A percentile compares a stretch with the other conserved stretches of the same genome.
Conservation (phyloP, 345 rosid genomes). For the Moringa oleifera region DNA sequence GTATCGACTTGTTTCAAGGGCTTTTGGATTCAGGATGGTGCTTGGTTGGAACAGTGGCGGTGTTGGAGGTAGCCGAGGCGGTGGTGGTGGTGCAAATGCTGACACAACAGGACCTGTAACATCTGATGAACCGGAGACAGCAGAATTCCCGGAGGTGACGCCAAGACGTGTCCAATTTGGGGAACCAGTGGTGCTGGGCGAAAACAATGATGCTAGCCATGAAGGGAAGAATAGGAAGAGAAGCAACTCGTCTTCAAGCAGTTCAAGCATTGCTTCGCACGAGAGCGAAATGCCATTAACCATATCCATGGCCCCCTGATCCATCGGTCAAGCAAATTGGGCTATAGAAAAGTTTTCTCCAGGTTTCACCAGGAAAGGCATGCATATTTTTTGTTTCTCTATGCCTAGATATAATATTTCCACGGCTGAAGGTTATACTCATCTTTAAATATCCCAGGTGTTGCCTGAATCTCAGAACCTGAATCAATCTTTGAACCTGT, state of each 20-base stretch:
- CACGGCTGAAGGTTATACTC: no score
- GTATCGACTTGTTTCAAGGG: conserved; percentile 57
- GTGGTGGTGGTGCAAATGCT: background rate
- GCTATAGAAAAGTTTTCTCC: no score
- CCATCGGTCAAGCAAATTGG: no score
- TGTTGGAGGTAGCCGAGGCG: conserved; percentile 24
- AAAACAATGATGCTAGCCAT: background rate
- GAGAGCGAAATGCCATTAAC: conserved; percentile 37
- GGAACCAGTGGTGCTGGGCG: conserved; percentile 17
- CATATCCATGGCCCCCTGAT: conserved; percentile 31
- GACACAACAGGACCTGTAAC: background rate
- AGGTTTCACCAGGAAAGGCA: no score
- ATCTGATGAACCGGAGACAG: conserved; percentile 13
- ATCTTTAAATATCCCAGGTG: no score
- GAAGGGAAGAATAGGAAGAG: conserved; percentile 17
- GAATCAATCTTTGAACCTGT: no score
- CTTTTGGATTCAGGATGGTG: conserved; percentile 50
- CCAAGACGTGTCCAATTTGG: conserved; percentile 7
- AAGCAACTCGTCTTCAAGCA: conserved; percentile 22
- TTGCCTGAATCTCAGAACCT: no score
- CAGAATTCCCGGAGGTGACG: conserved; percentile 16
- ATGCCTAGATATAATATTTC: no score
- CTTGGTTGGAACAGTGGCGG: conserved; percentile 7
- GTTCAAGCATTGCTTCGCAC: conserved; percentile 23
- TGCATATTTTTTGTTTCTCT: no score